Percentiles rank a stretch among this genome's conserved stretches.
These are phyloP conservation scores for Lactarius akahatsu DNA, from an alignment of 768 basidiomycete genomes.

Conservation along the genomic window DNA sequence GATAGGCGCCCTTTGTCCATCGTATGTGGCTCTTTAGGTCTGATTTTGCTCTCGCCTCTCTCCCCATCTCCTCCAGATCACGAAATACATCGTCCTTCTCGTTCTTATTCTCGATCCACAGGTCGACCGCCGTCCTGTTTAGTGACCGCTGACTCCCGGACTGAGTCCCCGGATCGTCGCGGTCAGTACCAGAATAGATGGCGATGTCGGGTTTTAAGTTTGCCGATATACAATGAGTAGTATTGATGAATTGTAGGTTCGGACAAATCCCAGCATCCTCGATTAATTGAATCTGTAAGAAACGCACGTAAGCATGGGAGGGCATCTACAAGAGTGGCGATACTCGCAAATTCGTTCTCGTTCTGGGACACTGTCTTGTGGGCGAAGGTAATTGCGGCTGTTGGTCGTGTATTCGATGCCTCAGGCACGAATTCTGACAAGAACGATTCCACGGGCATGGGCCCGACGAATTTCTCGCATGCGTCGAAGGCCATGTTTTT, in stretches of 20 bases:
- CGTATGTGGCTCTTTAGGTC: too few species aligned
- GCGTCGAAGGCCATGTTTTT: constrained; percentile 3
- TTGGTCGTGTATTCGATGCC: neutral
- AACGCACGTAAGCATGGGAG: neutral
- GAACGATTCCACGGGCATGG: constrained; percentile 3
- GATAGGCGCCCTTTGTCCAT: too few species aligned
- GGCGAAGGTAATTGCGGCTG: neutral
- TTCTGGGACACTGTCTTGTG: neutral
- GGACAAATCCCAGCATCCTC: neutral
- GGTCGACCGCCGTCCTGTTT: neutral
- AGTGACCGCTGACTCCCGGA: neutral
- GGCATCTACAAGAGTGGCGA: neutral
- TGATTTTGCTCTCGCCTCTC: too few species aligned
- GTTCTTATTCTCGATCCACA: constrained; percentile 11
- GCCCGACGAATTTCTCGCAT: constrained; percentile 14
- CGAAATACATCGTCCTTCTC: neutral
- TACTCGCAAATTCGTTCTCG: neutral
- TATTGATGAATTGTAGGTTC: neutral
- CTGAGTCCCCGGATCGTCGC: neutral
- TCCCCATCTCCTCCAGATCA: too few species aligned
- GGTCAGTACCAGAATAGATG: constrained; percentile 2
- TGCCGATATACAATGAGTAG: neutral
- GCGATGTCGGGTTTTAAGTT: constrained; percentile 7
- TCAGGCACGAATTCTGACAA: neutral
- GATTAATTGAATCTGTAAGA: neutral